phyloP scores from a whole-genome alignment of 116 monocot species.

The Posidonia oceanica region DNA sequence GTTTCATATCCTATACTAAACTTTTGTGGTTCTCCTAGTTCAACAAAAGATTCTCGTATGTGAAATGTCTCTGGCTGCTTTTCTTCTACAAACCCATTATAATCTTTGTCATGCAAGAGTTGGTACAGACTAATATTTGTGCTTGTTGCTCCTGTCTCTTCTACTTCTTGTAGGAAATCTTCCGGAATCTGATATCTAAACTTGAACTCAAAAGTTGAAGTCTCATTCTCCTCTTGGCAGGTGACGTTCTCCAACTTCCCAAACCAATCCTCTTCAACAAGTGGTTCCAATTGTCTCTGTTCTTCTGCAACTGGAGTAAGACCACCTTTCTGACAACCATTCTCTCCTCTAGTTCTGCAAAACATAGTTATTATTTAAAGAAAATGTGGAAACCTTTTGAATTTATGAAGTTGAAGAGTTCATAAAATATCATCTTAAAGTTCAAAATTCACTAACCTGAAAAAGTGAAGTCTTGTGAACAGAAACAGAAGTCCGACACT shows the following conservation, averaged over 20 bases:
- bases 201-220: constrained; percentile 11
- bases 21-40: too few species aligned
- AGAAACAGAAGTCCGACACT: background rate
- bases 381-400: background rate
- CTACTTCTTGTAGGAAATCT: background rate
- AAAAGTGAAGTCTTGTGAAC: background rate
- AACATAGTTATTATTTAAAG: background rate
- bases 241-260: background rate
- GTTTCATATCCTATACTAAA: too few species aligned
- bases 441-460: background rate
- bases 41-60: background rate
- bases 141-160: background rate
- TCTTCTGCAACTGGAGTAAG: background rate
- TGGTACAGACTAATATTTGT: constrained; percentile 26
- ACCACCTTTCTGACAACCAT: background rate
- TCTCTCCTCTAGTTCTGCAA: background rate
- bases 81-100: constrained; percentile 32
- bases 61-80: constrained; percentile 2
- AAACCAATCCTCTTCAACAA: background rate
- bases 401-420: background rate
- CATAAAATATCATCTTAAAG: background rate
- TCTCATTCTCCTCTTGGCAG: constrained; percentile 1
- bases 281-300: background rate
- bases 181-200: constrained; percentile 3
- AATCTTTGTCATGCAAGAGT: constrained; percentile 30